Base-by-base conservation (phyloP, 2,329 filamentous ascomycete genomes). In the Diaporthe citrichinensis region DNA sequence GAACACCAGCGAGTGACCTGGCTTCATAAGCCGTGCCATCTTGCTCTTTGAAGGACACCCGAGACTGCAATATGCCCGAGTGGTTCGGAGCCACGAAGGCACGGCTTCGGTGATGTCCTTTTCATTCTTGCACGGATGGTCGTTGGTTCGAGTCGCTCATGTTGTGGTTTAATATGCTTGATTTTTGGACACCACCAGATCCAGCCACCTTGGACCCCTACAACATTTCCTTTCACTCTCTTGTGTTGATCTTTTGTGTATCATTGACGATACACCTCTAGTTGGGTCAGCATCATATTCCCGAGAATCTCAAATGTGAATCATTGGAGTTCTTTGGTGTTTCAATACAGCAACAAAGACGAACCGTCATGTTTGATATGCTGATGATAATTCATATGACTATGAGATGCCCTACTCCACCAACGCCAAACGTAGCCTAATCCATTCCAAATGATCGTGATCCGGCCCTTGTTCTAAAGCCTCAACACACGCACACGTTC, bases 361-460 rank as follows among this genome's bases (percentile, higher is more conserved):
- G 2, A 34, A 2, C 8, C 12, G 20, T 1, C 20, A 1, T n/a
- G 6, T 46, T 25, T 17, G 57, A 73, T 49, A 74, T 69, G 49
- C 62, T 69, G 49, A 58, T 74, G 41, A 74, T 58, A 61, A 71
- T 49, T 67, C 69, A 46, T 73, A 39, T 58, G 61, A 59, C 72
- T 53, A 53, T 44, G 57, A 44, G 34, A 36, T 62, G 23, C 69
- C 61, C 61, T 67, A 68, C 55, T 53, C 75, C 75, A 31, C 69
- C 62, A 77, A 77, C 76, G 76, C 76, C 76, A 46, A 75, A 62
- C 39, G 28, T 53, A 25, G 46, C 69, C 39, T 17, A 41, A n/a
- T 36, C 72, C 58, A 36, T 55, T 44, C 41, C 31, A 53, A 73
- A 55, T 65, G 49, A 51, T 67, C 49, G 34, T 61, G 53, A 61